phyloP scores from a whole-genome alignment of 345 rosid genomes.

The Brassica incana region DNA sequence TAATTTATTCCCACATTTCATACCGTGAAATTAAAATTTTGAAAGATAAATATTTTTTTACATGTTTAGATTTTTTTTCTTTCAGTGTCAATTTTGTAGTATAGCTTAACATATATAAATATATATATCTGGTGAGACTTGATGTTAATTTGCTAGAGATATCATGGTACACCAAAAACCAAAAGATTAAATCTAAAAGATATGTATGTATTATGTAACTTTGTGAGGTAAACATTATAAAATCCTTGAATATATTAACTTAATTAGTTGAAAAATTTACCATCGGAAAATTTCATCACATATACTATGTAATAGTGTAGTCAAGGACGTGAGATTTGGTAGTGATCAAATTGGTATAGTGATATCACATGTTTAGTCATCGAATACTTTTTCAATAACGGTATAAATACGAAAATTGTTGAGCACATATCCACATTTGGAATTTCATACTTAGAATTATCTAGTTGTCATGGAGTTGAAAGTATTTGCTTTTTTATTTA shows the following conservation, averaged over 20 bases:
- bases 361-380: not conserved
- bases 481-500: not conserved
- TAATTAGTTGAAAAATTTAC: not conserved
- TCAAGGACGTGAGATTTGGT: not conserved
- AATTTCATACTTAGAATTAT: slow-evolving; percentile 4
- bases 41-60: too few species aligned
- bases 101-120: too few species aligned
- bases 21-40: too few species aligned
- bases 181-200: not conserved
- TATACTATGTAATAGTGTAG: not conserved
- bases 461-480: slow-evolving; percentile 15
- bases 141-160: not conserved
- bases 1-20: too few species aligned
- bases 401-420: not conserved
- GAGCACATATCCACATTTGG: slow-evolving; percentile 1
- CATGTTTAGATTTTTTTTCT: too few species aligned
- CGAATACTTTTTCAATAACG: not conserved
- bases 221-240: not conserved
- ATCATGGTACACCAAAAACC: not conserved
- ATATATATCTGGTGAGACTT: not conserved
- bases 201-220: not conserved
- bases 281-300: too few species aligned
- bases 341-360: not conserved
- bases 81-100: not conserved
- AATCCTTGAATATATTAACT: not conserved